These are phyloP conservation scores for Cystofilobasidium bisporidii DNA, from an alignment of 768 basidiomycete species.

Conservation along the genomic window DNA sequence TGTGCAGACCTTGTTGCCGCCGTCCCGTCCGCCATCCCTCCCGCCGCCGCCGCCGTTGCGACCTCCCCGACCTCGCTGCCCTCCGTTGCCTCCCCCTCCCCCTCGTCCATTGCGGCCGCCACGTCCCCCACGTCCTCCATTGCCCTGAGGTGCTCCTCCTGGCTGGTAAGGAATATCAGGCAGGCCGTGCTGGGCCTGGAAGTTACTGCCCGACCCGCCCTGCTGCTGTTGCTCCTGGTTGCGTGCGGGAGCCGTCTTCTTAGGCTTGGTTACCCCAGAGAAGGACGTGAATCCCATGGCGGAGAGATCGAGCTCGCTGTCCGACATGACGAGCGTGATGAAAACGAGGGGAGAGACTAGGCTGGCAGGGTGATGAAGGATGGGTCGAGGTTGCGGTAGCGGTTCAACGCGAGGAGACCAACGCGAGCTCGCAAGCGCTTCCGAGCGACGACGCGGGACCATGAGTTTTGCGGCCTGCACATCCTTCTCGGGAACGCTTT, in stretches of 20 bases:
- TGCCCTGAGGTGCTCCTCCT: not conserved
- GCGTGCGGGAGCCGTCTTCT: not conserved
- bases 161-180: not conserved
- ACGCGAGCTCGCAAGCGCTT: too few relatives aligned
- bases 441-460: too few relatives aligned
- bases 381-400: too few relatives aligned
- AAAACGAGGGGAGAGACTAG: too few relatives aligned
- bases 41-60: not conserved
- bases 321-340: too few relatives aligned
- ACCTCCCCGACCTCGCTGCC: not conserved
- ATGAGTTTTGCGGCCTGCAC: too few relatives aligned
- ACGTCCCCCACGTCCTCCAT: not conserved
- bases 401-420: too few relatives aligned
- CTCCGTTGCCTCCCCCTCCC: not conserved
- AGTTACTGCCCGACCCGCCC: not conserved
- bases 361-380: too few relatives aligned
- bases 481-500: too few relatives aligned
- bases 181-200: not conserved
- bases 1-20: not conserved
- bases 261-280: not conserved
- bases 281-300: not conserved
- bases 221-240: not conserved
- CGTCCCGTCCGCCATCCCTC: not conserved
- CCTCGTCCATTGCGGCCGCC: not conserved
- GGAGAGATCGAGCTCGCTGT: not conserved